These are phyloP conservation scores for Acorus calamus DNA, from an alignment of 106 monocot genomes.

Conservation along the genomic window DNA sequence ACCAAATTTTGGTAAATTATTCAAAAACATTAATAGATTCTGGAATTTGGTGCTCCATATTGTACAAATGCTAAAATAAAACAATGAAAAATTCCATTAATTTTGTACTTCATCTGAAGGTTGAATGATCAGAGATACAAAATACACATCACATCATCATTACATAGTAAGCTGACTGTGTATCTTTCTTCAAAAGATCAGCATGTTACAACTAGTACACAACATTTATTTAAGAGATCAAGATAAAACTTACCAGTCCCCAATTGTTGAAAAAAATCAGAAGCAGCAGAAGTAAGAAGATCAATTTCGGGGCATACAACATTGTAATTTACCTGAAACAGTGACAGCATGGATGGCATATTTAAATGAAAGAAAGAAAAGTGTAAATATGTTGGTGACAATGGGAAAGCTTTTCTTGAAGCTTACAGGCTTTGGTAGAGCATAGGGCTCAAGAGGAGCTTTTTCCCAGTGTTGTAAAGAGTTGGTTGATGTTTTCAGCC, in stretches of 20 bases:
- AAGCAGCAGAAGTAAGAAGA: conserved; percentile 66
- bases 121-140: too few species aligned
- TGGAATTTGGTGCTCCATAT: too few species aligned
- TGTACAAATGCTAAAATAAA: too few species aligned
- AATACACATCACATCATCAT: too few species aligned
- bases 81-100: too few species aligned
- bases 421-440: conserved; percentile 73
- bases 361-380: neutral
- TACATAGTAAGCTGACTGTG: too few species aligned
- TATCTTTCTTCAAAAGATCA: too few species aligned
- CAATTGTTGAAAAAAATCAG: conserved; percentile 81
- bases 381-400: neutral
- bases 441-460: conserved; percentile 96
- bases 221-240: neutral
- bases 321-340: conserved; percentile 63
- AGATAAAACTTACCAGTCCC: conserved; percentile 54
- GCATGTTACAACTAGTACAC: neutral
- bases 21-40: too few species aligned
- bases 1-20: too few species aligned
- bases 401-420: neutral
- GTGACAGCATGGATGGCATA: neutral
- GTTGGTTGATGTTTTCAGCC: conserved; percentile 74
- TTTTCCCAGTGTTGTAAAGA: conserved; percentile 79
- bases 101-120: too few species aligned
- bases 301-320: conserved; percentile 89